Percentiles rank a stretch among this genome's conserved stretches.
phyloP scores from a whole-genome alignment of 2,329 filamentous ascomycete genomes.

The Fusarium redolens region DNA sequence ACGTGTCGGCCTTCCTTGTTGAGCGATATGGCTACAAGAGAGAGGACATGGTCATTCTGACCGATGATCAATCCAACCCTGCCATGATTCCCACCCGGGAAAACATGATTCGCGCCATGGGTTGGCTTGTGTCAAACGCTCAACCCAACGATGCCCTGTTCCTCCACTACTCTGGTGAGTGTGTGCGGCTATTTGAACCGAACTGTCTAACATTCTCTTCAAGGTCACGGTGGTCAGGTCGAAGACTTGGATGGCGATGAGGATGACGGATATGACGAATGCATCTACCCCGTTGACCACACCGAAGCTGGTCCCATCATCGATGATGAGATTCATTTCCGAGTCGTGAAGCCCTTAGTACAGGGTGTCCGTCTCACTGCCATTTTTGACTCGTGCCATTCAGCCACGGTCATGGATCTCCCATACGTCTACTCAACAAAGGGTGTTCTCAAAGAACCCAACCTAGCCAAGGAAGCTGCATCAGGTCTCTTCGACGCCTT shows the following conservation, averaged over 20 bases:
- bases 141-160: slow-evolving; percentile 81
- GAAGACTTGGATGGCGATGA: slow-evolving; percentile 80
- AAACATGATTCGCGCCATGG: slow-evolving; percentile 80
- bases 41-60: slow-evolving; percentile 84
- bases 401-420: slow-evolving; percentile 79
- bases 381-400: slow-evolving; percentile 86
- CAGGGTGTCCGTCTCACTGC: slow-evolving; percentile 87
- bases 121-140: slow-evolving; percentile 78
- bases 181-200: not conserved
- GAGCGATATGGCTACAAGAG: slow-evolving; percentile 76
- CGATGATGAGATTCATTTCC: slow-evolving; percentile 82
- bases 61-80: slow-evolving; percentile 78
- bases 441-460: slow-evolving; percentile 83
- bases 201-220: slow-evolving; percentile 3
- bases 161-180: slow-evolving; percentile 77
- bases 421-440: slow-evolving; percentile 86
- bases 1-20: slow-evolving; percentile 77
- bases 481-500: slow-evolving; percentile 78
- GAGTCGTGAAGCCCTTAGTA: slow-evolving; percentile 80
- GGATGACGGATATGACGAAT: slow-evolving; percentile 81
- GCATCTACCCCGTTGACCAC: slow-evolving; percentile 83
- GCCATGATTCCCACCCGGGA: slow-evolving; percentile 79
- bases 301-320: slow-evolving; percentile 76
- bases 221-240: slow-evolving; percentile 81
- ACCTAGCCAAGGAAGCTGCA: slow-evolving; percentile 82